phyloP scores from a whole-genome alignment of 768 basidiomycete species.

The Melanogaster broomeanus region DNA sequence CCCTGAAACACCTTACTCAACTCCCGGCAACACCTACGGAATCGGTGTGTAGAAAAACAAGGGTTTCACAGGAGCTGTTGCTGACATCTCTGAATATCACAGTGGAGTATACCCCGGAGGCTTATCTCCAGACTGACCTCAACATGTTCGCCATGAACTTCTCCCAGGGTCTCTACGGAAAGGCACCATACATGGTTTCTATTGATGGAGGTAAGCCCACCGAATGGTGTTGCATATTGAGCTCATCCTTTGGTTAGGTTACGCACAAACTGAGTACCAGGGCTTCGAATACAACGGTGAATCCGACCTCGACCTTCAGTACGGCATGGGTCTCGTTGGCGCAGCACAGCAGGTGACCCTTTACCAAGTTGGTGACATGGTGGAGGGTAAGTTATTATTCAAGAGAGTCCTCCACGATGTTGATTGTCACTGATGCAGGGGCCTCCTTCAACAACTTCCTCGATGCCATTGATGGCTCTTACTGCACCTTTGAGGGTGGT shows the following conservation, averaged over 20 bases:
- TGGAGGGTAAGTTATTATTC: constrained; percentile 18
- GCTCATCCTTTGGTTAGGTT: constrained; percentile 17
- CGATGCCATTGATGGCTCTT: constrained; percentile 36
- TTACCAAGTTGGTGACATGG: constrained; percentile 32
- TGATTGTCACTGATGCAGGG: constrained; percentile 7
- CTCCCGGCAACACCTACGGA: constrained; percentile 26
- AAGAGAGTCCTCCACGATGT: neutral
- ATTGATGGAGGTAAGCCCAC: constrained; percentile 32
- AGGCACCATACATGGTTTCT: constrained; percentile 26
- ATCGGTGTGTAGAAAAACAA: constrained; percentile 19
- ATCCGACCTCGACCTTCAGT: constrained; percentile 35
- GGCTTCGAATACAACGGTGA: constrained; percentile 29
- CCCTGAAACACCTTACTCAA: constrained; percentile 12
- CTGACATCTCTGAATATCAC: neutral
- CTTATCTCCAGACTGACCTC: constrained; percentile 31
- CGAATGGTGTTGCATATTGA: neutral
- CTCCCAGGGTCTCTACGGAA: constrained; percentile 21
- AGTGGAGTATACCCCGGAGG: constrained; percentile 36
- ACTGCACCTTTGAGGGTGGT: constrained; percentile 37
- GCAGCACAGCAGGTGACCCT: constrained; percentile 27
- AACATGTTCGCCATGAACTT: constrained; percentile 32
- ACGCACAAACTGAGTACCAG: constrained; percentile 26
- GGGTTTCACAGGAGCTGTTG: neutral
- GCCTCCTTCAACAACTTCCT: constrained; percentile 37
- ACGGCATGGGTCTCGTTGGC: constrained; percentile 29